These are phyloP conservation scores for Kwoniella dendrophila DNA, from an alignment of 768 basidiomycete genomes.

Conservation along the genomic window DNA sequence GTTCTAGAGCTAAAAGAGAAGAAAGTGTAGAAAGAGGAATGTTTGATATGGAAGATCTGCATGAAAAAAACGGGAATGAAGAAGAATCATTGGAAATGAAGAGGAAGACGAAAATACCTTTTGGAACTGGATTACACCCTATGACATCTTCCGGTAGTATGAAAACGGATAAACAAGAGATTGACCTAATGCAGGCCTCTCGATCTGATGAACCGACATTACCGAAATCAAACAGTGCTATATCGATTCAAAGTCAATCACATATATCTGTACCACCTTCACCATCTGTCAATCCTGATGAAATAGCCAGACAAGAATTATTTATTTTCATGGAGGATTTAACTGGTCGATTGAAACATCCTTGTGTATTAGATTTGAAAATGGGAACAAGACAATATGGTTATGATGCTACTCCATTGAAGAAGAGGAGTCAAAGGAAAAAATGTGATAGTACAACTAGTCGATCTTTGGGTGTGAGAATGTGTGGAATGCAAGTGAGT, in stretches of 20 bases:
- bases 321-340: conserved; percentile 99
- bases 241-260: neutral
- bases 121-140: conserved; percentile 21
- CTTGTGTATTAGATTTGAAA: conserved; percentile 96
- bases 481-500: conserved; percentile 98
- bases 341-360: conserved; percentile 83
- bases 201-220: too few relatives aligned
- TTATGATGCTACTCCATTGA: conserved; percentile 83
- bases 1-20: too few relatives aligned
- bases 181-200: too few relatives aligned
- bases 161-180: too few relatives aligned
- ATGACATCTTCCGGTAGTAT: conserved; percentile 13
- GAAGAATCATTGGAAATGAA: conserved; percentile 10
- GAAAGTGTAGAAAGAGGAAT: conserved; percentile 63
- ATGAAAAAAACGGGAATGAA: conserved; percentile 56
- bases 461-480: conserved; percentile 80
- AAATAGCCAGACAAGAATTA: conserved; percentile 83
- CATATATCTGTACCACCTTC: conserved; percentile 11
- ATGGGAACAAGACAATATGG: conserved; percentile 99
- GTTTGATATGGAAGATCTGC: conserved; percentile 66
- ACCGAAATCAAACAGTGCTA: neutral
- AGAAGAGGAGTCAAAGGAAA: conserved; percentile 98
- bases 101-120: conserved; percentile 5
- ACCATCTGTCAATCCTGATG: conserved; percentile 40
- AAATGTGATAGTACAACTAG: conserved; percentile 98